phyloP scores from a whole-genome alignment of 768 basidiomycete species.

The Leccinum variicolor region DNA sequence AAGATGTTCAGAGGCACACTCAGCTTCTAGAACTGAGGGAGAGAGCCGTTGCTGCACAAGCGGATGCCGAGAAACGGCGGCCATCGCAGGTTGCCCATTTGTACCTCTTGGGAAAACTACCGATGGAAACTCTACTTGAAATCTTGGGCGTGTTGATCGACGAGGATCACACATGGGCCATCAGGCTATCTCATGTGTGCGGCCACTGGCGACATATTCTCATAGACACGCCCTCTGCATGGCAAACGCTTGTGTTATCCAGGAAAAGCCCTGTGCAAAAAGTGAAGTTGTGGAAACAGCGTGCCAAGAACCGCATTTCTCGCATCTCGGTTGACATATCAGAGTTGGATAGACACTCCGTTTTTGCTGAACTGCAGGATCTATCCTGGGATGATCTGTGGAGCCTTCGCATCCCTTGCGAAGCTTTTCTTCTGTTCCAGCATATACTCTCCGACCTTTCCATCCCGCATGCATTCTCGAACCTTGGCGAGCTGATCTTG shows the following conservation, averaged over 20 bases:
- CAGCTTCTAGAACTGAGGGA: conserved; percentile 46
- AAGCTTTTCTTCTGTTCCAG: conserved; percentile 13
- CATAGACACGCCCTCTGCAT: conserved; percentile 49
- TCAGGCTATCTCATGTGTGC: conserved; percentile 57
- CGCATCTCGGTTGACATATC: conserved; percentile 23
- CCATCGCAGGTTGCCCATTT: conserved; percentile 21
- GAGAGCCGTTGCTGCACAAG: conserved; percentile 30
- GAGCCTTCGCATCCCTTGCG: conserved; percentile 15
- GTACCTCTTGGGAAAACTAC: conserved; percentile 59
- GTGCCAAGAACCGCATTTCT: conserved; percentile 47
- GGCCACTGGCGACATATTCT: conserved; percentile 59
- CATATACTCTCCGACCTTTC: conserved; percentile 32
- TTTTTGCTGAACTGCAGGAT: conserved; percentile 18
- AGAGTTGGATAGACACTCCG: conserved; percentile 10
- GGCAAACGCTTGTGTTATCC: conserved; percentile 58
- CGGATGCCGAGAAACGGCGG: conserved; percentile 21
- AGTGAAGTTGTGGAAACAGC: conserved; percentile 53
- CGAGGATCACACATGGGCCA: conserved; percentile 40
- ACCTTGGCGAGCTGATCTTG: conserved; percentile 35
- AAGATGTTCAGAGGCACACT: conserved; percentile 42
- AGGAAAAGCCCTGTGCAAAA: conserved; percentile 47
- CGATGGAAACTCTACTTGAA: conserved; percentile 60
- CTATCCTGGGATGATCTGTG: conserved; percentile 27
- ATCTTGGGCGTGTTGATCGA: conserved; percentile 48
- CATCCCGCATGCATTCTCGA: conserved; percentile 28